phyloP scores from a whole-genome alignment of 495 filamentous ascomycete genomes.

The Hamigera avellanea region DNA sequence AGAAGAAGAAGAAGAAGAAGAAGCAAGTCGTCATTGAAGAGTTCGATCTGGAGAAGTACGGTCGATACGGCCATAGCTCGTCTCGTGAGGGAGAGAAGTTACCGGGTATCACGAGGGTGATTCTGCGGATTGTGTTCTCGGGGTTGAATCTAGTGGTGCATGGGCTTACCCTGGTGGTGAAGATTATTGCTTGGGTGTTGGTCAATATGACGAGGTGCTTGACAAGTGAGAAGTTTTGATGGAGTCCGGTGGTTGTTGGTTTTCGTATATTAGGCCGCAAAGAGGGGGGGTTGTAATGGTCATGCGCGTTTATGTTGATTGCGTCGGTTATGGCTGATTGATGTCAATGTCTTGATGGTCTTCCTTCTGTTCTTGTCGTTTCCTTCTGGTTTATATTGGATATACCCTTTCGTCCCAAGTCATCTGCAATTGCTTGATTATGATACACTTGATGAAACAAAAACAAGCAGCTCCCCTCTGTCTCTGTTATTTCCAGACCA shows the following conservation, averaged over 20 bases:
- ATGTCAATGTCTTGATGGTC: too few species aligned
- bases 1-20: conserved; percentile 14
- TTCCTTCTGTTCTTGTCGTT: too few species aligned
- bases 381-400: too few species aligned
- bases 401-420: too few species aligned
- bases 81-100: conserved; percentile 27
- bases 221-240: conserved; percentile 30
- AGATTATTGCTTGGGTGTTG: conserved; percentile 29
- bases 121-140: conserved; percentile 27
- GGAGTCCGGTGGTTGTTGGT: conserved; percentile 1
- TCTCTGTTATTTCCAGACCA: too few species aligned
- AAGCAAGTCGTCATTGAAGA: conserved; percentile 27
- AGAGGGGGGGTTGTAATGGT: too few species aligned
- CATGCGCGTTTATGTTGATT: too few species aligned
- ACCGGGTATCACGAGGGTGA: conserved; percentile 20
- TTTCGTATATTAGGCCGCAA: too few species aligned
- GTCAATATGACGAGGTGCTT: conserved; percentile 24
- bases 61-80: conserved; percentile 22
- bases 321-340: too few species aligned
- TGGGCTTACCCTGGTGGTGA: conserved; percentile 22
- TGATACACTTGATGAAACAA: too few species aligned
- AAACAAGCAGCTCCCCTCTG: too few species aligned
- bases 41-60: conserved; percentile 36
- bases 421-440: too few species aligned
- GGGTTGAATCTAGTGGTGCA: conserved; percentile 26